Evolutionary conservation across 257 asterid genomes (phyloP).

Genomic region (Osmanthus fragrans): DNA sequence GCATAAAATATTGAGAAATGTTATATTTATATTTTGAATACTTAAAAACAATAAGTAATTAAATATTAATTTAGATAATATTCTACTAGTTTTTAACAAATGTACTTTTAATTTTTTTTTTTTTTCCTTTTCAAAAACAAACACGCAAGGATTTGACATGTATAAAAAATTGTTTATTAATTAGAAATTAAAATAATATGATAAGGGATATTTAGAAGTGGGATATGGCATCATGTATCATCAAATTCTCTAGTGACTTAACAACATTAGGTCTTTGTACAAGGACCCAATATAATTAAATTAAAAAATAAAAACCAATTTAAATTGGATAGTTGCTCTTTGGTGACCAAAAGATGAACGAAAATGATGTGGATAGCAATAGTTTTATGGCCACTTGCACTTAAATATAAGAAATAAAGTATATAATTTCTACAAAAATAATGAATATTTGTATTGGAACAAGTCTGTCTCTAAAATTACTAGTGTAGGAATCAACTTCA

Average conservation of each 20-base stretch:
- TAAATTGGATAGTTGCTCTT: slow-evolving; percentile 19
- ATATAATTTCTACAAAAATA: too few relatives aligned
- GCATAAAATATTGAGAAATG: too few relatives aligned
- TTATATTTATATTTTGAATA: too few relatives aligned
- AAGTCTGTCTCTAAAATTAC: too few relatives aligned
- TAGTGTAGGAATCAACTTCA: too few relatives aligned
- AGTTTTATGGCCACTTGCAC: slow-evolving; percentile 27
- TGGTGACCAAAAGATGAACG: slow-evolving; percentile 18
- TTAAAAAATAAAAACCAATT: neutral
- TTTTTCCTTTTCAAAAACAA: neutral
- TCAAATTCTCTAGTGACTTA: slow-evolving; percentile 22
- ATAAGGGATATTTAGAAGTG: slow-evolving; percentile 25
- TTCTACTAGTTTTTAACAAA: too few relatives aligned
- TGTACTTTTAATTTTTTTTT: too few relatives aligned
- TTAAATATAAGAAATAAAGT: neutral
- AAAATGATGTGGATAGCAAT: slow-evolving; percentile 35
- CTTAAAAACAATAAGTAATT: too few relatives aligned
- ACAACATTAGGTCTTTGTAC: slow-evolving; percentile 10
- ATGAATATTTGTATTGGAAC: too few relatives aligned
- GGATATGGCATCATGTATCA: slow-evolving; percentile 28
- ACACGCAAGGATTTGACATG: neutral
- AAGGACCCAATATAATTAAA: neutral
- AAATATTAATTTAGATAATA: too few relatives aligned
- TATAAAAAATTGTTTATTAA: too few relatives aligned
- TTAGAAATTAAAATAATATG: neutral